Base-by-base conservation (phyloP, 805 yeast genomes). In the Pichia insulana region DNA sequence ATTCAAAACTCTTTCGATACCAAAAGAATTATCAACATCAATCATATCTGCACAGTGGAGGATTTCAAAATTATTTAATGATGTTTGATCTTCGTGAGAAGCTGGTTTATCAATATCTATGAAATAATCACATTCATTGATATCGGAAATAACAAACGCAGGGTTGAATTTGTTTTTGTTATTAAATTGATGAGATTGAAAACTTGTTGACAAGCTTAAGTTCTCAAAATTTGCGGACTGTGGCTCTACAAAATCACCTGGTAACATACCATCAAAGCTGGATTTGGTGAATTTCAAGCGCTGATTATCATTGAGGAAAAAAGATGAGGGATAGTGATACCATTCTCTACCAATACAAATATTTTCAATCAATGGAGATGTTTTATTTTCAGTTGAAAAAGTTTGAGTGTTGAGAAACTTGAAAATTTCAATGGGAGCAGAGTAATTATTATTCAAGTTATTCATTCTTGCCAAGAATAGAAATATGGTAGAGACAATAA, bases 321-420 rank as follows among this genome's bases (percentile, higher is more conserved):
- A 84, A 0, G 96, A 88, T 1, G 84, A 78, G 9, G 97, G 96
- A 61, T 68, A 89, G 56, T 90, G 83, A 55, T 86, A 87, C 97
- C 97, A 89, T 63, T 90, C 97, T 45, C 95, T 73, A 2, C 96
- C 97, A n/a, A 83, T 70, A 61, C 97, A 90, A 0, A 90, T 81
- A 50, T 77, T 81, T 30, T 63, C 64, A 12, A 47, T 38, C 3
- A 54, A 51, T 7, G 54, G 44, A 1, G 50, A 15, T 28, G 22
- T n/a, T 16, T 48, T 56, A 42, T 2, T 47, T 43, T 22, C 40
- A 71, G 70, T 12, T 73, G 13, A 28, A 28, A 12, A 28, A 12
- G 31, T 12, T n/a, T 28, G 31, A 28, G 5, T 11, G 15, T 28
- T 28, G 5, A 50, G 26, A 64, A 66, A n/a, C 16, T 64, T 51